Evolutionary conservation across 2,329 filamentous ascomycete genomes (phyloP), one percentile per base, ranked within the genome.

Genomic region (Lachnum nothofagi): DNA sequence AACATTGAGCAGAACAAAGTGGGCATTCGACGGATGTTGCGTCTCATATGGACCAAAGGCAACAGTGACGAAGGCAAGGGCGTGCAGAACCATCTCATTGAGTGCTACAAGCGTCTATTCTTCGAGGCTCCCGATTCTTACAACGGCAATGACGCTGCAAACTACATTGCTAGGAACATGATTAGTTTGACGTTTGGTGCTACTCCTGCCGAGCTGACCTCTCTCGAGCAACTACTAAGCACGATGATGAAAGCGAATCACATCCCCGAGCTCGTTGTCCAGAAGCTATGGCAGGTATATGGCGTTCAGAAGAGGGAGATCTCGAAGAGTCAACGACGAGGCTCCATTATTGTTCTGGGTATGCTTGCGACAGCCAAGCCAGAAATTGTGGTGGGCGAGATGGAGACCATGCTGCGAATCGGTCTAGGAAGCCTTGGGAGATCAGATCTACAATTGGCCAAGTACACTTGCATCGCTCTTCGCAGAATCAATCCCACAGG

Each of bases 31-130:
- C 85, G 90, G 49, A 98, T 98, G 93, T 77, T 98, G 55, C 85
- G 91, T 45, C 76, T 98, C 17, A 98, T 98, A 67, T 98, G 93
- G 93, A 98, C 93, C 56, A 98, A 98, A 71, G 91, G 93, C 60
- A 98, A 97, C 70, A 97, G 90, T 61, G 93, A 98, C 63, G 94
- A 98, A 74, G 93, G 94, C 61, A 98, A 97, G 71, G 93, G 93
- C 48, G 91, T 98, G 2, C 94, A 98, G 66, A 88, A 87, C 2
- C 93, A 98, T 68, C 77, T 98, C 24, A 95, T 98, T 57, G 93
- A 98, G 60, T 95, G 89, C 67, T 98, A 98, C 73, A 93, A 87
- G 65, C 83, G 88, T 17, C 79, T 98, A 1, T 98, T 97, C 70
- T 98, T 98, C 61, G 89, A 95, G 63, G 91, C 94, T 0, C 93